Evolutionary conservation across 1,139 yeast genomes (phyloP), one percentile per base, ranked within the genome.

Genomic region (Pneumocystis sp.): DNA sequence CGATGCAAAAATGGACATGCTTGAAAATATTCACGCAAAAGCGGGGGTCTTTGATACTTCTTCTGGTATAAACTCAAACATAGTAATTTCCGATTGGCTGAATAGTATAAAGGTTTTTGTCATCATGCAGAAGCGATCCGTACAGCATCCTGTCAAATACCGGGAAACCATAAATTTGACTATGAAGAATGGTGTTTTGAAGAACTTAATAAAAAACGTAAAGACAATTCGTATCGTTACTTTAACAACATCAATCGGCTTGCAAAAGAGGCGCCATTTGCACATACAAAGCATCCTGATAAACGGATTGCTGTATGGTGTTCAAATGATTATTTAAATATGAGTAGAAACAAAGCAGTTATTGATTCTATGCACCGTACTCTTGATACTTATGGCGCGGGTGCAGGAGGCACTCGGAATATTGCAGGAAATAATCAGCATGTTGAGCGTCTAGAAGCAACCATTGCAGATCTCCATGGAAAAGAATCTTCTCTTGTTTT

Each of bases 381-480:
- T 34, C 81, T 93, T 76, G 89, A 87, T 73, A 85, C 84, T 79
- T 93, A 93, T 75, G 99, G 99, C 71, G 87, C 96, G 17, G 99
- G 99, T 72, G 96, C 98, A 19, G 99, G 99, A 73, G 99, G 99
- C 71, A 93, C 99, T 65, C 84, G 99, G 74, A 93, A 93, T 78
- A 93, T 93, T 74, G 98, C 99, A 1, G 99, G 99, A 67, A 98
- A 95, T 77, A 95, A 93, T 77, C 77, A 79, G 68, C 95, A 88
- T 73, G 96, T 97, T 34, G 84, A 93, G 74, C 82, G 81, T 70
- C 82, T 93, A 74, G 99, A 93, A 77, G 80, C 87, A 25, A 91
- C 89, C 71, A 75, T 90, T 65, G 97, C 98, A 19, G 85, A 89
- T 61, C 82, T 93, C 73, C 98, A 93, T 79, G 87, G 88, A 76